Evolutionary conservation across 176 grass and related monocot species (phyloP), one percentile per base, ranked within the genome.

Genomic region (maize (Zea mays)): DNA sequence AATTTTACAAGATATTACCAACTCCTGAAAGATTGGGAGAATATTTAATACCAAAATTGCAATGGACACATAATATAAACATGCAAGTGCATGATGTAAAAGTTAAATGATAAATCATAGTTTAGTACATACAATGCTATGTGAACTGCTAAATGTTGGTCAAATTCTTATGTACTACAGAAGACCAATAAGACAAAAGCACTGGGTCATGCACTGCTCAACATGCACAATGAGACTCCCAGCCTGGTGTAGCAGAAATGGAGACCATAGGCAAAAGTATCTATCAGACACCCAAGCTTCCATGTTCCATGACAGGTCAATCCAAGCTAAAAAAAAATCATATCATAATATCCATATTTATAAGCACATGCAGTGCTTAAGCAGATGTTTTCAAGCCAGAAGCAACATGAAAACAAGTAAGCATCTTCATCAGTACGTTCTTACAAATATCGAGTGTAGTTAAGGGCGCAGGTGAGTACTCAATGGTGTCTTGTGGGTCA

Each of bases 291-390:
- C 48, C 16, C 17, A 50, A 63, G 37, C 58, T 55, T 76, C 38
- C 20, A 80, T 74, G 67, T 41, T 65, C 34, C 49, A 7, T 67
- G 13, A 34, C 77, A 61, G 2, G 3, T 17, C 11, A 57, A 72
- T 63, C 27, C 39, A 79, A 67, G 65, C 4, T 69, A 46, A 69
- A 27, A n/a, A 27, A 13, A 27, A 27, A 46, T 76, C 15, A 44
- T 76, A 59, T 62, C 6, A 69, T 60, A 60, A 1, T 35, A 69
- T 75, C 71, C 64, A 81, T 37, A 40, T 71, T 81, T 71, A 21
- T 63, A 36, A 77, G n/a, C 57, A 35, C 34, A 59, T 39, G 4
- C 1, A 5, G 34, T 41, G 42, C 36, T 67, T 80, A 67, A 68
- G 47, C 12, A 80, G n/a, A 68, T 51, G 39, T 40, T 74, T 46